Conservation (phyloP, 176 grass and related monocot species). For the Aegilops longissima region DNA sequence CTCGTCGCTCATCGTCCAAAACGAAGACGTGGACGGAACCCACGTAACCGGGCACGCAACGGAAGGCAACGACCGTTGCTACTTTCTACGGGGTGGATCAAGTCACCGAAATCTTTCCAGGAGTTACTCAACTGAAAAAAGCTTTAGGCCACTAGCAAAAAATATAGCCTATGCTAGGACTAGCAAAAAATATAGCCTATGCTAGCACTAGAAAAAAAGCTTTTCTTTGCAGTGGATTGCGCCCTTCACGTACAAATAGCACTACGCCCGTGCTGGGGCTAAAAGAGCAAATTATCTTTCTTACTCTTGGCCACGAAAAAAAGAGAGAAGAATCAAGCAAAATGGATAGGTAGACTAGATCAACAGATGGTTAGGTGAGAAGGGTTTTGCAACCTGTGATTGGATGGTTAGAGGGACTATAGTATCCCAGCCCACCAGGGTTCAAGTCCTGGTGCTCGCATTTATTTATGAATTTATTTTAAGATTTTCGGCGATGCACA, state of each 20-base stretch:
- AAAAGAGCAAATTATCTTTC: not conserved
- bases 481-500: too few relatives aligned
- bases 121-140: not conserved
- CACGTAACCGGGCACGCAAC: too few relatives aligned
- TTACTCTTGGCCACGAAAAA: not conserved
- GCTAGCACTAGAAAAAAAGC: too few relatives aligned
- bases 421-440: too few relatives aligned
- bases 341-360: not conserved
- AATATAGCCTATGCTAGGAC: not conserved
- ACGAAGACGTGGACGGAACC: too few relatives aligned
- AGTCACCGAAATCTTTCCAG: too few relatives aligned
- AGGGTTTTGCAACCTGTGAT: not conserved
- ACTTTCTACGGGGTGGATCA: too few relatives aligned
- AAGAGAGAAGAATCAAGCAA: not conserved
- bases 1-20: too few relatives aligned
- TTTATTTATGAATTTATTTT: too few relatives aligned
- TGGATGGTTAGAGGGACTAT: too few relatives aligned
- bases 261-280: not conserved
- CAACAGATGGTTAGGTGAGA: not conserved
- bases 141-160: not conserved
- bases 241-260: constrained; percentile 6
- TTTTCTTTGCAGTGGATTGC: not conserved
- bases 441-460: too few relatives aligned
- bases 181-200: not conserved
- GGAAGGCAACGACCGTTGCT: too few relatives aligned